Evolutionary conservation across 2,329 filamentous ascomycete species (phyloP), one percentile per base, ranked within the genome.

Genomic region (Pyricularia pennisetigena): DNA sequence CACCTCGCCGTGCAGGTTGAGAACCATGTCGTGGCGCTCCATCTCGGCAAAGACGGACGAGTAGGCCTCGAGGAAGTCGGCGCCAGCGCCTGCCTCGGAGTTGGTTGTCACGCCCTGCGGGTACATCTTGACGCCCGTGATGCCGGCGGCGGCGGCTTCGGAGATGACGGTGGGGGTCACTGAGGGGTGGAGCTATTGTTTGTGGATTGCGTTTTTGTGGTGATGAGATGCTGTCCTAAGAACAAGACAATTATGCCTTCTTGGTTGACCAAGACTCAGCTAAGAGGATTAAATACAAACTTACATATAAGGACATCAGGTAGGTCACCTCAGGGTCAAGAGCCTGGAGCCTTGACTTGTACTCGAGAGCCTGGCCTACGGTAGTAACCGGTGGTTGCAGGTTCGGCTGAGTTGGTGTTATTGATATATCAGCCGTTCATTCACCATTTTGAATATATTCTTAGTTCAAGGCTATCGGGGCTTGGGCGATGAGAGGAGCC

Each of bases 1-100:
- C n/a, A 90, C 87, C 79, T 97, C 94, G 72, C 94, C 94, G 77
- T 98, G 94, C n/a, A 98, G 82, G 79, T 97, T 97, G 61, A 79
- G 74, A 23, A 79, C 74, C 76, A 97, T 82, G 72, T 89, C 88
- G 72, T 93, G 87, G 69, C 88, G 81, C 76, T 97, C 90, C 94
- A 98, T 97, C 71, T 92, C 91, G n/a, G 84, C 86, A 75, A 98
- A 97, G 16, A 94, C 91, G 35, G 83, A 79, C 70, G 88, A 86
- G 74, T 92, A 87, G 66, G 66, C 30, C 12, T 66, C 32, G 54
- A 67, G 57, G n/a, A 67, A 66, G 24, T 66, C 64, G 68, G 87
- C 85, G 20, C 90, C 81, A 28, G 94, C 90, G 14, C 91, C 92
- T 29, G 85, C 86, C 65, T 85, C 83, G 26, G 86, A 89, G 78